phyloP scores from a whole-genome alignment of 371 early-diverging fungal genomes.

The Saksenaea oblongispora region DNA sequence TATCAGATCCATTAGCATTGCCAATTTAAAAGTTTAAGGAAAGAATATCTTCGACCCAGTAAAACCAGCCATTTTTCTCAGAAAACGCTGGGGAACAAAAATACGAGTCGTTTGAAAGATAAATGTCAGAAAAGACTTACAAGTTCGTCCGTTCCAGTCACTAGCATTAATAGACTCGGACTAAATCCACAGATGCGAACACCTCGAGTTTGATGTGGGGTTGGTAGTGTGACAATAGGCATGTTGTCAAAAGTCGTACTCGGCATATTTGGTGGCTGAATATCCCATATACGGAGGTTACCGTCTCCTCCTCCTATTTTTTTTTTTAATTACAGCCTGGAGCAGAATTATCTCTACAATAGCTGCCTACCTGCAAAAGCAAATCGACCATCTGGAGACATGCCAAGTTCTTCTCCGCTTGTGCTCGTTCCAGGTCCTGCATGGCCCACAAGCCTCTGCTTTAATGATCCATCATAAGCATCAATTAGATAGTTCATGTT shows the following conservation, averaged over 20 bases:
- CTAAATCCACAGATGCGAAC: conserved; percentile 67
- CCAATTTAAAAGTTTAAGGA: not conserved
- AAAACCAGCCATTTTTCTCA: not conserved
- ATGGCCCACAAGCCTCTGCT: conserved; percentile 58
- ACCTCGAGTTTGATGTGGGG: conserved; percentile 38
- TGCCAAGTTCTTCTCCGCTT: conserved; percentile 54
- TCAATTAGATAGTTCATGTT: conserved; percentile 74
- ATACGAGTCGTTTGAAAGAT: not conserved
- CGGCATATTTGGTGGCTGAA: conserved; percentile 41
- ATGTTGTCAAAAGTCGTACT: conserved; percentile 12
- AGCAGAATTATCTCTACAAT: not conserved
- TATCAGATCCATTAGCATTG: not conserved
- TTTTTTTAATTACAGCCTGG: not conserved
- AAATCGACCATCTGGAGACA: conserved; percentile 79
- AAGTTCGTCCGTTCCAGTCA: conserved; percentile 53
- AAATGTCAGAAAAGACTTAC: conserved; percentile 27
- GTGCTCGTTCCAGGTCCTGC: conserved; percentile 25
- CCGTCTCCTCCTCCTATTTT: conserved; percentile 66
- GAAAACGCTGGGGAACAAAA: conserved; percentile 3
- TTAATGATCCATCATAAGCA: conserved; percentile 57
- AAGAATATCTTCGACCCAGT: not conserved
- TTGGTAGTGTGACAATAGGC: conserved; percentile 28
- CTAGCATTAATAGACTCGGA: conserved; percentile 72
- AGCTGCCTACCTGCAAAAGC: conserved; percentile 64
- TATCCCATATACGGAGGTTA: conserved; percentile 67